phyloP scores from a whole-genome alignment of 148 eudicot genomes.

The Dianthus caryophyllus region DNA sequence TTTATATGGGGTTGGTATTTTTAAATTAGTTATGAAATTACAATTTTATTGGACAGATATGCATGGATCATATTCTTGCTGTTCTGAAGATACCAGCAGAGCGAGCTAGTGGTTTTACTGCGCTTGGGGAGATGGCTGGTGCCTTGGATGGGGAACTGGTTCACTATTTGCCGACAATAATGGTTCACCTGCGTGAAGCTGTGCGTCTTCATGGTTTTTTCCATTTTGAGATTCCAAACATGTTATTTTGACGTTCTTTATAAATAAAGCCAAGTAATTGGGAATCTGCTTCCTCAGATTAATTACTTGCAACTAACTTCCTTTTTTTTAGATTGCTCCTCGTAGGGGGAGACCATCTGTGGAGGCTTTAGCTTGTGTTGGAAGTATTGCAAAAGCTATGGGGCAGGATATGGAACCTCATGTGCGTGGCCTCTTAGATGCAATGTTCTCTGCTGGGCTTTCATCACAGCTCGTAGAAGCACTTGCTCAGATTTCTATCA shows the following conservation, averaged over 20 bases:
- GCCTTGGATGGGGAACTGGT: constrained; percentile 94
- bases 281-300: background rate
- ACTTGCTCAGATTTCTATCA: constrained; percentile 46
- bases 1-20: background rate
- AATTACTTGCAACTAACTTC: constrained; percentile 8
- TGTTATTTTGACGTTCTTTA: background rate
- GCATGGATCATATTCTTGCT: constrained; percentile 95
- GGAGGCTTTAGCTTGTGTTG: constrained; percentile 97
- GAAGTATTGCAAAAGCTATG: constrained; percentile 85
- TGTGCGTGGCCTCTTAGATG: constrained; percentile 81
- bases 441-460: constrained; percentile 91
- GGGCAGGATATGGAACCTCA: constrained; percentile 81
- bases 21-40: background rate
- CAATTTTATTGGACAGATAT: constrained; percentile 43
- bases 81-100: constrained; percentile 93
- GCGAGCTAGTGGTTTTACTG: constrained; percentile 89
- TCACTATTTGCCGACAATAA: constrained; percentile 97
- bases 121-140: constrained; percentile 99
- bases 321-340: constrained; percentile 73
- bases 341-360: constrained; percentile 91
- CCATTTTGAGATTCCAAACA: background rate
- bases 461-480: constrained; percentile 73
- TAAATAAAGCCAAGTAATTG: background rate
- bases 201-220: constrained; percentile 40
- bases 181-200: constrained; percentile 88